Conservation (phyloP, 2,329 filamentous ascomycete species). For the Apiospora rasikravindrae region DNA sequence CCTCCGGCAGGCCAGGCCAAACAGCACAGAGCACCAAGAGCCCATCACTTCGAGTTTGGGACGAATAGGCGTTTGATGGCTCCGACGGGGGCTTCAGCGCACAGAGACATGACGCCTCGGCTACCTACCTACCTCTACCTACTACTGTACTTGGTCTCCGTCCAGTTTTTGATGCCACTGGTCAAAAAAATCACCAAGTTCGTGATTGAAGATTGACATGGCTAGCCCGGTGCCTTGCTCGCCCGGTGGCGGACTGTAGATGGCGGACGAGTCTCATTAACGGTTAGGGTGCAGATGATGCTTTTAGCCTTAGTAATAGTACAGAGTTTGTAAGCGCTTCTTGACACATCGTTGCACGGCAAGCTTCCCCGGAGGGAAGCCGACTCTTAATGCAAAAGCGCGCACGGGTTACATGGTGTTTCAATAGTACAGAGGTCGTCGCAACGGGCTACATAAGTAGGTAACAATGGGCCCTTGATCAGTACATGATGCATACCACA, state of each 20-base stretch:
- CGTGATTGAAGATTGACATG: background rate
- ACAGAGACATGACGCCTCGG: conserved; percentile 7
- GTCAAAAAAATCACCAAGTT: background rate
- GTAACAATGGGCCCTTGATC: conserved; percentile 11
- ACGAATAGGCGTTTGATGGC: conserved; percentile 16
- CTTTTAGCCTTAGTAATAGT: conserved; percentile 8
- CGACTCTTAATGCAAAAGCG: background rate
- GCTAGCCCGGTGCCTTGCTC: background rate
- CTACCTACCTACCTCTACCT: no score
- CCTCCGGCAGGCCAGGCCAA: background rate
- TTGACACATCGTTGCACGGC: conserved; percentile 2
- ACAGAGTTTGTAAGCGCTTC: conserved; percentile 1
- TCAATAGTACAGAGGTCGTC: conserved; percentile 15
- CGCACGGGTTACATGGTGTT: conserved; percentile 17
- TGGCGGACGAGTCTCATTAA: background rate
- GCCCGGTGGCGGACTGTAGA: background rate
- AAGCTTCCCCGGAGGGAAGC: conserved; percentile 9
- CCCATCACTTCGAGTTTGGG: background rate
- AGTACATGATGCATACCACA: conserved; percentile 5
- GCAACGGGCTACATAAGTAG: conserved; percentile 10
- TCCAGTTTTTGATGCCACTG: conserved; percentile 1
- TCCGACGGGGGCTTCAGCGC: conserved; percentile 2
- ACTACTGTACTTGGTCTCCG: background rate
- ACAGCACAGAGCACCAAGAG: conserved; percentile 15
- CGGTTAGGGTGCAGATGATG: background rate